phyloP scores from a whole-genome alignment of 2,329 filamentous ascomycete species.

The Aspergillus transmontanensis region DNA sequence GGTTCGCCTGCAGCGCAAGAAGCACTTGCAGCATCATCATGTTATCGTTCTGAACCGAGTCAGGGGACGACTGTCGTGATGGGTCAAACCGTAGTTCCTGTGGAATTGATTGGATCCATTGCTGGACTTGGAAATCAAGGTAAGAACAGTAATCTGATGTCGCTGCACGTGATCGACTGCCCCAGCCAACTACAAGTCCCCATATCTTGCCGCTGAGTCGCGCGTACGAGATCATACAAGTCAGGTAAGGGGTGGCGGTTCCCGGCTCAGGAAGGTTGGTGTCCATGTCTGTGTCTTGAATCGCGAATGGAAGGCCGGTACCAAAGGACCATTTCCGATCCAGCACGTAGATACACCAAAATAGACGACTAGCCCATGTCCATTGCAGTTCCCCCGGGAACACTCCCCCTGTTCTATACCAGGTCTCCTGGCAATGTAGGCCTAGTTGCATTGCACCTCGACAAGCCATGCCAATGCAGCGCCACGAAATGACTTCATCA shows the following conservation, averaged over 20 bases:
- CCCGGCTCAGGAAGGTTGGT: conserved; percentile 50
- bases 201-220: conserved; percentile 52
- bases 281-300: conserved; percentile 55
- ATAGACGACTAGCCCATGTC: conserved; percentile 42
- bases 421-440: conserved; percentile 50
- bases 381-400: conserved; percentile 41
- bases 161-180: conserved; percentile 30
- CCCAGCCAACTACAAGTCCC: conserved; percentile 47
- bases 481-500: conserved; percentile 54
- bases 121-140: conserved; percentile 47
- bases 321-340: conserved; percentile 58
- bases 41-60: conserved; percentile 29
- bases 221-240: conserved; percentile 53
- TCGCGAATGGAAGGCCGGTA: conserved; percentile 52
- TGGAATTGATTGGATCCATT: conserved; percentile 52
- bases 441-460: conserved; percentile 54
- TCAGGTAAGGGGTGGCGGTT: conserved; percentile 43
- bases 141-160: conserved; percentile 44
- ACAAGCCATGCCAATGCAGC: conserved; percentile 51
- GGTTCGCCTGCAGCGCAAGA: conserved; percentile 50
- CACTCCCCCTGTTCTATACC: conserved; percentile 37
- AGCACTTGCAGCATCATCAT: conserved; percentile 47
- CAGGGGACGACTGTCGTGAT: conserved; percentile 15
- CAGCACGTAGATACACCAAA: conserved; percentile 57
- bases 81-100: conserved; percentile 44